Percentiles rank a stretch among this genome's conserved stretches.
Conservation (phyloP, 2,329 filamentous ascomycete species). For the Magnaporthiopsis incrustans region DNA sequence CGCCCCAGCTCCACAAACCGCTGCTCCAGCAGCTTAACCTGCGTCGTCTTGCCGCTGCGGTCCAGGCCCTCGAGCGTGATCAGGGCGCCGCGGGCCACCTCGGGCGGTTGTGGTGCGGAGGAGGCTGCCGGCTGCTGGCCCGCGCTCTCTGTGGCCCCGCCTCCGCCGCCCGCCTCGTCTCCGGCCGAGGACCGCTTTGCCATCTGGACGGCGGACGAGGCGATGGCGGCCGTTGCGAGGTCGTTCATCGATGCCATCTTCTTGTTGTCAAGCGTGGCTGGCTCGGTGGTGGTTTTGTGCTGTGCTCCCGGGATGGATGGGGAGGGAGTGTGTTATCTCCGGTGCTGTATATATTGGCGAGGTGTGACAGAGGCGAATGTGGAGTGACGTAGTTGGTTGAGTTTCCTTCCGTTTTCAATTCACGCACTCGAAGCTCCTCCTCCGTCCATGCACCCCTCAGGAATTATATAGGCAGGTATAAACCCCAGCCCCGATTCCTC, state of each 20-base stretch:
- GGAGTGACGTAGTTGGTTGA: background rate
- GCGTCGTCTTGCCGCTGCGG: slow-evolving; percentile 85
- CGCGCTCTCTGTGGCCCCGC: slow-evolving; percentile 1
- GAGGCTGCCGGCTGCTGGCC: background rate
- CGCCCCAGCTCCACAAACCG: slow-evolving; percentile 39
- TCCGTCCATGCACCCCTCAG: background rate
- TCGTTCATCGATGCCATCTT: slow-evolving; percentile 37
- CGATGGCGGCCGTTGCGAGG: slow-evolving; percentile 26
- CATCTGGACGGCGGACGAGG: slow-evolving; percentile 4
- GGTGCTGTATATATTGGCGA: too few species aligned
- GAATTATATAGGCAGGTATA: background rate
- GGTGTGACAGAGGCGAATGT: background rate
- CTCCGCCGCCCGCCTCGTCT: background rate
- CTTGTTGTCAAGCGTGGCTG: too few species aligned
- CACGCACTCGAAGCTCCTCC: too few species aligned
- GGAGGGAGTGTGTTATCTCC: background rate
- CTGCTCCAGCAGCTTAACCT: slow-evolving; percentile 63
- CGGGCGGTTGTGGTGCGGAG: slow-evolving; percentile 1
- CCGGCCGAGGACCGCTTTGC: slow-evolving; percentile 3
- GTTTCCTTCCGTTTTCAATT: background rate
- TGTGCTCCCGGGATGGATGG: background rate
- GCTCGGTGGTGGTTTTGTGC: background rate
- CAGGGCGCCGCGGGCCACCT: slow-evolving; percentile 53
- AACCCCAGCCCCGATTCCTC: background rate
- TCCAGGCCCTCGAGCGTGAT: slow-evolving; percentile 86